Base-by-base conservation (phyloP, 495 filamentous ascomycete species). In the Penicillium flavigenum region DNA sequence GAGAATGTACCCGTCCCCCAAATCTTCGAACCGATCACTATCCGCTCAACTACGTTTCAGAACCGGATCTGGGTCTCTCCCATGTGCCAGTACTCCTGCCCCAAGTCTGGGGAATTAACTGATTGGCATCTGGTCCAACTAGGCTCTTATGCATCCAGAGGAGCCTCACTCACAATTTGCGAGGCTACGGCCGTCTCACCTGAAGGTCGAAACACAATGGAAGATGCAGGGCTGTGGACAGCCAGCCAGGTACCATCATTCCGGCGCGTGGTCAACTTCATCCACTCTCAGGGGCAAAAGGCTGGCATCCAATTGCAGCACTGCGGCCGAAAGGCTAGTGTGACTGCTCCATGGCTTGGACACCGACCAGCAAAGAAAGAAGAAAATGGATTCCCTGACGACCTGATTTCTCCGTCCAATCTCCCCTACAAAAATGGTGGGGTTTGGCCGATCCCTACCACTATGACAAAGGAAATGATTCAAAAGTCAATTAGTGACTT, bases 191-290 rank as follows among this genome's bases (percentile, higher is more conserved):
- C 79, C 5, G 82, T 89, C 16, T 61, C 73, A 1, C 72, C 86
- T 1, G 74, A 87, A 59, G 87, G 87, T 8, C 72, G 87, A 7
- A 89, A 88, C 68, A 83, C 84, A 2, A 86, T 86, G 0, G 74
- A 86, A 58, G 80, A 83, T 58, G 62, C 72, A 8, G 86, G 87
- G 1, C 63, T 89, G 22, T 57, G 54, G 54, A 57, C 39, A 12
- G 46, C 29, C 3, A 41, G 32, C 14, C 54, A 57, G 16, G 16
- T 57, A 10, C 20, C 10, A 3, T 36, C 59, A 20, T 54, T 63
- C 10, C 26, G 47, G 1, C 27, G 54, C 7, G 47, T 84, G 44
- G 70, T 76, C 34, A 80, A 86, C 22, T 86, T 86, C 59, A 77
- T 78, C 4, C 82, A 88, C 59, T 70, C 69, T 47, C 85, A 87